phyloP scores from a whole-genome alignment of 1,284 basidiomycete species.

The Rhodofomes roseus region DNA sequence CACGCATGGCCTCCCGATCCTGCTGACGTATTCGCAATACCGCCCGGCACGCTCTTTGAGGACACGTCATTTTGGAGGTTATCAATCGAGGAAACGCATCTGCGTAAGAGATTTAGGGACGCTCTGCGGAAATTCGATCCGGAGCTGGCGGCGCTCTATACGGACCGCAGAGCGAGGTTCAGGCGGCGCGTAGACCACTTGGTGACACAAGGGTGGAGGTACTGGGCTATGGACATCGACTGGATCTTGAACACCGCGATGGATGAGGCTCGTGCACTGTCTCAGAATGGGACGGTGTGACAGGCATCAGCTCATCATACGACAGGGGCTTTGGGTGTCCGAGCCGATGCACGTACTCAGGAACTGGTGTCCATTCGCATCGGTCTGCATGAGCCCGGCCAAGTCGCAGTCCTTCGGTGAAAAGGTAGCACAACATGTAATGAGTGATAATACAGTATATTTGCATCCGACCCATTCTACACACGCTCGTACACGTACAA shows the following conservation, averaged over 20 bases:
- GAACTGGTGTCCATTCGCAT: too few relatives aligned
- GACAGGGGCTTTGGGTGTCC: too few relatives aligned
- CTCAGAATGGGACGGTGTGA: too few relatives aligned
- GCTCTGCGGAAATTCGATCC: background rate
- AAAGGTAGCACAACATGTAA: too few relatives aligned
- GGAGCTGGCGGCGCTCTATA: background rate
- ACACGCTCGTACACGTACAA: constrained; percentile 82
- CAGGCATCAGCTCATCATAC: too few relatives aligned
- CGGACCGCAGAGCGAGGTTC: background rate
- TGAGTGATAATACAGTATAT: background rate
- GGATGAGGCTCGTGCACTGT: too few relatives aligned
- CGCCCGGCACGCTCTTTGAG: background rate
- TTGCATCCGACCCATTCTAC: background rate
- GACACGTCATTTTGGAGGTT: background rate
- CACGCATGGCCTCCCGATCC: background rate
- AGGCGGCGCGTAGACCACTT: background rate
- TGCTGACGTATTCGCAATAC: background rate
- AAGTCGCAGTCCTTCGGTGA: too few relatives aligned
- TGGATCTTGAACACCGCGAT: too few relatives aligned
- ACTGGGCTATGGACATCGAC: too few relatives aligned
- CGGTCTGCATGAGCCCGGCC: too few relatives aligned
- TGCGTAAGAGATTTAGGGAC: background rate
- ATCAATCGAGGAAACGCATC: background rate
- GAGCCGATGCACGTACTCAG: too few relatives aligned
- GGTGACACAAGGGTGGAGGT: background rate